Evolutionary conservation across 805 yeast genomes (phyloP).

Genomic region (Hanseniaspora nectarophila): DNA sequence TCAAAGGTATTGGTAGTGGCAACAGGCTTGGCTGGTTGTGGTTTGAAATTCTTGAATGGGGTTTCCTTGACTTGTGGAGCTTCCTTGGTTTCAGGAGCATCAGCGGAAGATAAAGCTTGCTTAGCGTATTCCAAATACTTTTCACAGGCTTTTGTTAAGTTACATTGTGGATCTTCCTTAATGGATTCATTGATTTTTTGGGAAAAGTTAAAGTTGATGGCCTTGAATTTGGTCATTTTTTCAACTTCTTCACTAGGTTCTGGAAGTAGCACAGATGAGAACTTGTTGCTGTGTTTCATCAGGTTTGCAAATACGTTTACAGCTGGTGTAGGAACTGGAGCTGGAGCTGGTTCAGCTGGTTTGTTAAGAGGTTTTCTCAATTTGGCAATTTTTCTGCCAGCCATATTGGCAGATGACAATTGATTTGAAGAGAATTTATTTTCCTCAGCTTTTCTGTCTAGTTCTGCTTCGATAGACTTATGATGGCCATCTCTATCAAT

Average conservation of each 20-base stretch:
- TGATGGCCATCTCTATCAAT: constrained; percentile 40
- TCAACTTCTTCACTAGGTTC: constrained; percentile 20
- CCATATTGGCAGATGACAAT: constrained; percentile 51
- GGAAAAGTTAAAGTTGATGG: constrained; percentile 52
- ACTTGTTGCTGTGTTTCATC: constrained; percentile 3
- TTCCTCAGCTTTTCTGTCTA: constrained; percentile 18
- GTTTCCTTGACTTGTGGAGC: neutral
- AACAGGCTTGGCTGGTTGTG: constrained; percentile 17
- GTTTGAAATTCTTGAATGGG: constrained; percentile 7
- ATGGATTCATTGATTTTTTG: constrained; percentile 36
- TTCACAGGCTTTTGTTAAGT: constrained; percentile 43
- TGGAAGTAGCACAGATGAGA: neutral
- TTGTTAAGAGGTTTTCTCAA: constrained; percentile 31
- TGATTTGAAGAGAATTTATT: constrained; percentile 31
- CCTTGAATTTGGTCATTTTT: constrained; percentile 42
- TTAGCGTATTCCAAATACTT: constrained; percentile 43
- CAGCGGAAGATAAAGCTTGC: neutral
- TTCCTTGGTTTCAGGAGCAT: neutral
- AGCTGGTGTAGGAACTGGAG: constrained; percentile 14
- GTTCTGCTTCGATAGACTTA: constrained; percentile 25
- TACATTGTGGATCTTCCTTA: constrained; percentile 38
- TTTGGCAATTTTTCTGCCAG: constrained; percentile 56
- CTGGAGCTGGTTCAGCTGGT: constrained; percentile 12
- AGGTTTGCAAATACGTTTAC: constrained; percentile 3
- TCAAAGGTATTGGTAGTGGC: constrained; percentile 10